Base-by-base conservation (phyloP, 1,139 yeast genomes). In the Waltiozyma solani region DNA sequence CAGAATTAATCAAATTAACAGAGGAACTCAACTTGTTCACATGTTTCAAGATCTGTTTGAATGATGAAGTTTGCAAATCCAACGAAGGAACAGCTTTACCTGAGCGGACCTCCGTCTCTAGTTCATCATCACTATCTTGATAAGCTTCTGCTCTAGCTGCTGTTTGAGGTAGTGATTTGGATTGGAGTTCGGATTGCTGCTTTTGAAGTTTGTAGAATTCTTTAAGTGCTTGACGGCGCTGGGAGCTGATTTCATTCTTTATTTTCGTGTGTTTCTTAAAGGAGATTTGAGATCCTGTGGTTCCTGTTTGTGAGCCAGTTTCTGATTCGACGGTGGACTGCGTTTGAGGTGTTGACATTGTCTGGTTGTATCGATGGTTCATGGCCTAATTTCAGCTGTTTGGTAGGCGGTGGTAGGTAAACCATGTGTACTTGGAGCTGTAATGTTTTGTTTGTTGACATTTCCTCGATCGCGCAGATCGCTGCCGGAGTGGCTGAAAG, bases 1-100 rank as follows among this genome's bases (percentile, higher is more conserved):
- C 65, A 24, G 69, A 63, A 41, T 66, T 67, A 35, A 67, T 66
- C 19, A 64, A 57, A 22, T 66, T 65, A 42, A 69, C 63, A 40
- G 62, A 60, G 9, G 66, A 60, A 18, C 64, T 57, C 8, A 70
- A 58, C 12, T 47, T 52, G 44, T 68, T 69, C 26, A 69, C 71
- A 5, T 58, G 53, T 11, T 54, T 55, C 20, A 70, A 47, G 29
- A 70, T 52, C 5, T 60, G 57, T 13, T 55, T 46, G 46, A 63
- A 61, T 13, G 64, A 57, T 1, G 63, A 55, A 1, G 47, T 50
- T 12, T 53, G 50, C 17, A 76, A 46, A n/a, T 59, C 62, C 37
- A 64, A 66, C 27, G 63, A 58, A 4, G 59, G 54, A n/a, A 65
- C 39, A 1, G 56, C 50, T 45, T 54, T 37, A 43, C 56, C 43